Evolutionary conservation across 1,284 basidiomycete species (phyloP).

Genomic region (Naganishia albida): DNA sequence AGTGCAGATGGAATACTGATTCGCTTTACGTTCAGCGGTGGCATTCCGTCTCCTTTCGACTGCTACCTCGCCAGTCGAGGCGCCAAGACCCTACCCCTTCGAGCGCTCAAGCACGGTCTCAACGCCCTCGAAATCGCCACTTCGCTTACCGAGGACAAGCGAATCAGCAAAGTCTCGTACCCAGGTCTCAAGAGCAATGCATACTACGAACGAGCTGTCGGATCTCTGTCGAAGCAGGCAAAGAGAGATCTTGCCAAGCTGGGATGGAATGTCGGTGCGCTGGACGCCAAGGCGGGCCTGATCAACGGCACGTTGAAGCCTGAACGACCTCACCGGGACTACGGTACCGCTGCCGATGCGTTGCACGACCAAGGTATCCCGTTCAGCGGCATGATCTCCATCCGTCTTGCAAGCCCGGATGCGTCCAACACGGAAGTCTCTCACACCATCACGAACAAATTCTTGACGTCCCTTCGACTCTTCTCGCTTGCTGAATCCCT

Average conservation of each 20-base stretch:
- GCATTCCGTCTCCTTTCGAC: constrained; percentile 84
- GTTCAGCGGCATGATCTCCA: constrained; percentile 64
- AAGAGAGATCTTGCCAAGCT: constrained; percentile 64
- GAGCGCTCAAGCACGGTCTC: constrained; percentile 82
- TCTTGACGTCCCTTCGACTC: constrained; percentile 68
- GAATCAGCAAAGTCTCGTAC: constrained; percentile 78
- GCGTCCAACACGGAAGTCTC: constrained; percentile 37
- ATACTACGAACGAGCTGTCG: constrained; percentile 65
- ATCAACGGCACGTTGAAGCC: constrained; percentile 25
- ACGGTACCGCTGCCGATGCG: constrained; percentile 32
- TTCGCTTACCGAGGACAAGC: constrained; percentile 61
- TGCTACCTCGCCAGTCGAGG: constrained; percentile 89
- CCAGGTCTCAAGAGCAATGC: constrained; percentile 71
- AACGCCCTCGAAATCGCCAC: constrained; percentile 78
- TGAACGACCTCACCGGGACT: constrained; percentile 41
- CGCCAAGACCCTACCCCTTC: constrained; percentile 82
- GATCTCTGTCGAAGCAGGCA: constrained; percentile 66
- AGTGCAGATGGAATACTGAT: not conserved
- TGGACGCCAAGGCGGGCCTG: constrained; percentile 36
- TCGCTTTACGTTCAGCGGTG: constrained; percentile 61
- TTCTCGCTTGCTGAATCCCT: constrained; percentile 87
- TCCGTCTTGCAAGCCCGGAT: constrained; percentile 57
- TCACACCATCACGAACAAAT: constrained; percentile 61
- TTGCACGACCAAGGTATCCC: constrained; percentile 63
- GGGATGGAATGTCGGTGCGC: constrained; percentile 45